phyloP scores from a whole-genome alignment of 306 rosid species.

The Vigna hirtella region DNA sequence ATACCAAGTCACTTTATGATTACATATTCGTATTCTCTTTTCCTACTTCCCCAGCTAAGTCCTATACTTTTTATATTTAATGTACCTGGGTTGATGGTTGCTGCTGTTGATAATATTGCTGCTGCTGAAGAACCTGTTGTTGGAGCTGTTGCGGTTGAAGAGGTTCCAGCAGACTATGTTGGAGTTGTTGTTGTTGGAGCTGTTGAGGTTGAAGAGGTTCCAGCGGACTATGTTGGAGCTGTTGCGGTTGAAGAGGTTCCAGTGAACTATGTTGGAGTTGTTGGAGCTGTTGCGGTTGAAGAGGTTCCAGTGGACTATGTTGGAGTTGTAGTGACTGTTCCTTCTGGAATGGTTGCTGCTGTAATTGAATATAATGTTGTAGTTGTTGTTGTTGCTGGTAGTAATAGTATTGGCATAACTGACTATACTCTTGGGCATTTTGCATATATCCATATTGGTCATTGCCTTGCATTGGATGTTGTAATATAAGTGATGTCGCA shows the following conservation, averaged over 20 bases:
- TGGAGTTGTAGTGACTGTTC: slow-evolving; percentile 58
- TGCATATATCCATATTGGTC: slow-evolving; percentile 66
- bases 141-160: too few relatives aligned
- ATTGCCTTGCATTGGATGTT: slow-evolving; percentile 53
- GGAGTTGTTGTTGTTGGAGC: slow-evolving; percentile 47
- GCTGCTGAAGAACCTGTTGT: slow-evolving; percentile 30
- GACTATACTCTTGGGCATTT: slow-evolving; percentile 66
- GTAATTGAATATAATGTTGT: slow-evolving; percentile 58
- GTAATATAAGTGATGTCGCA: slow-evolving; percentile 48
- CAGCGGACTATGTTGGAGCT: slow-evolving; percentile 55
- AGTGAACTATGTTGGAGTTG: slow-evolving; percentile 43
- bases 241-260: background rate
- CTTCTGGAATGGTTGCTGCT: slow-evolving; percentile 54
- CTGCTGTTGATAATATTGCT: slow-evolving; percentile 50
- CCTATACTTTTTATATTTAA: slow-evolving; percentile 22
- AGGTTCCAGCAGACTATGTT: slow-evolving; percentile 35
- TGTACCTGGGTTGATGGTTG: slow-evolving; percentile 52
- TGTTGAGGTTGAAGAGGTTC: slow-evolving; percentile 57
- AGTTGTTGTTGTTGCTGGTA: slow-evolving; percentile 68
- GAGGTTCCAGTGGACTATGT: slow-evolving; percentile 54
- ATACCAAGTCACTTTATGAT: slow-evolving; percentile 17
- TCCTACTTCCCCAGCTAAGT: background rate
- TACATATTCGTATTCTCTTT: background rate
- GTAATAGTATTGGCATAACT: slow-evolving; percentile 85
- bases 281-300: slow-evolving; percentile 56